Conservation (phyloP, 2,329 filamentous ascomycete genomes). For the Coniochaeta prunicola region DNA sequence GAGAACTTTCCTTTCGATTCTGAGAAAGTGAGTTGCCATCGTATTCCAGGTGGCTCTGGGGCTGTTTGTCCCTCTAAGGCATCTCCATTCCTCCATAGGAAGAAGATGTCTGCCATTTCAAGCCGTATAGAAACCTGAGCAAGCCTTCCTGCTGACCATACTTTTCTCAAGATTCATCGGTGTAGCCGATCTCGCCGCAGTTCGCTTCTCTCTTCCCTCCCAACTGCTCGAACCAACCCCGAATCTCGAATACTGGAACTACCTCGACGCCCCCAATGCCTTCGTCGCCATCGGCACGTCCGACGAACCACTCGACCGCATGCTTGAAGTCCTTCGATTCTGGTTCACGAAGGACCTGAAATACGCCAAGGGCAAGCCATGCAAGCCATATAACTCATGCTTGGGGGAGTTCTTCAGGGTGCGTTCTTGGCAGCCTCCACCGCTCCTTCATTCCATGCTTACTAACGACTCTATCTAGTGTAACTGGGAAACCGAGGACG, state of each 20-base stretch:
- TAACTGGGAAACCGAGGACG: slow-evolving; percentile 89
- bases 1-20: slow-evolving; percentile 77
- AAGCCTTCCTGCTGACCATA: not conserved
- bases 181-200: slow-evolving; percentile 88
- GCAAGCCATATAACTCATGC: slow-evolving; percentile 98
- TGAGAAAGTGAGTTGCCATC: slow-evolving; percentile 64
- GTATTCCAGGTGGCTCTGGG: slow-evolving; percentile 6
- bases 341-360: slow-evolving; percentile 99
- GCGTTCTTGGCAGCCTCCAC: slow-evolving; percentile 25
- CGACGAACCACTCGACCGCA: slow-evolving; percentile 83
- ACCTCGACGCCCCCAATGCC: slow-evolving; percentile 88
- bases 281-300: slow-evolving; percentile 81
- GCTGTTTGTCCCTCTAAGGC: not conserved
- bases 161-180: slow-evolving; percentile 72
- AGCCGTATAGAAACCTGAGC: not conserved
- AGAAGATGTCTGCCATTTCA: not conserved
- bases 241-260: slow-evolving; percentile 99
- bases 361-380: slow-evolving; percentile 96
- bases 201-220: slow-evolving; percentile 91
- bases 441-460: slow-evolving; percentile 2
- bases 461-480: slow-evolving; percentile 47
- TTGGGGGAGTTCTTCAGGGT: slow-evolving; percentile 96
- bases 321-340: slow-evolving; percentile 90
- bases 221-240: slow-evolving; percentile 94
- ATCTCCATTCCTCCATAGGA: not conserved